Base-by-base conservation (phyloP, 768 basidiomycete species). In the Rhodotorula graminis region DNA sequence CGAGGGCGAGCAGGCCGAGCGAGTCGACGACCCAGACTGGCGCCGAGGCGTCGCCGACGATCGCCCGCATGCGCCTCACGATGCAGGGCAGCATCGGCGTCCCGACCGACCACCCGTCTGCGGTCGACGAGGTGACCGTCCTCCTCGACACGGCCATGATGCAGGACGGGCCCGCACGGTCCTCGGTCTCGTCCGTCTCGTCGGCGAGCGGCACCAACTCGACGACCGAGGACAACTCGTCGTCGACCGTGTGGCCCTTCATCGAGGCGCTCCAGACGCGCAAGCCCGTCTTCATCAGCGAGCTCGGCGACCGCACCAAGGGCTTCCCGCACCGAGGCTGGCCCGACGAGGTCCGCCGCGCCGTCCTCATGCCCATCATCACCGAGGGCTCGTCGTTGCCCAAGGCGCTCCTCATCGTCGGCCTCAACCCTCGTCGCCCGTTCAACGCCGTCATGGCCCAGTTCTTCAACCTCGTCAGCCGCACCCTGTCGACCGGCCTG, bases 11-110 rank as follows among this genome's bases (percentile, higher is more conserved):
- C 10, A 40, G 9, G 25, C 52, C 33, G 2, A 10, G 47, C 0
- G 55, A 44, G 7, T 29, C 67, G 27, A 29, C 59, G 8, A 64
- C 44, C 2, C 9, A 10, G 23, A 49, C 42, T 18, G 60, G 40
- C 19, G 33, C 52, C 10, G 70, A 52, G 3, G 42, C 64, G 31
- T 12, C 33, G 33, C 50, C 58, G 7, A 37, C 46, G 27, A n/a
- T 44, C 27, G 56, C 58, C 37, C 60, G 65, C 23, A 61, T 63
- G 31, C 31, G 21, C 21, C 25, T 65, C 62, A 65, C 62, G 44
- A 61, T 70, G n/a, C 56, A 74, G 65, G 71, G 74, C 3, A 27
- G 68, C 25, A 33, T 72, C 67, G 75, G 75, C 42, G 55, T 76
- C 12, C 65, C 68, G 0, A 49, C 56, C 1, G 61, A 33, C 29